A percentile compares a stretch with the other conserved stretches of the same genome.
Conservation (phyloP, 768 basidiomycete species). For the Mycena vulgaris region DNA sequence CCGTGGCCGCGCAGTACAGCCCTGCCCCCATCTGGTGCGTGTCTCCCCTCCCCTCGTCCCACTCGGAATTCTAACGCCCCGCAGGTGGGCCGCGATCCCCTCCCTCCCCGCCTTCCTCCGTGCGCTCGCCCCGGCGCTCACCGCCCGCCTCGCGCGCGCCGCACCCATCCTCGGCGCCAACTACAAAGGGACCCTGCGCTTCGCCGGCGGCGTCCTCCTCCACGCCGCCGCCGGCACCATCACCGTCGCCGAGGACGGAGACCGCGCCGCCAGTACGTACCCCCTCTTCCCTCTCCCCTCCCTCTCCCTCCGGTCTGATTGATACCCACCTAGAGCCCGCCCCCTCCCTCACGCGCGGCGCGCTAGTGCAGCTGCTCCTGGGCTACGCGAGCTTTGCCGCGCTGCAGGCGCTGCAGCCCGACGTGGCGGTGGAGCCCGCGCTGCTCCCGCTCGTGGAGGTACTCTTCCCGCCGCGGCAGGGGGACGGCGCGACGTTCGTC, state of each 20-base stretch:
- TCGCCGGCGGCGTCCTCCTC: slow-evolving; percentile 8
- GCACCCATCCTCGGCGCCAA: slow-evolving; percentile 5
- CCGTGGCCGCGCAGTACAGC: not conserved
- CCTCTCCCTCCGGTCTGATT: not conserved
- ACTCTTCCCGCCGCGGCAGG: slow-evolving; percentile 3
- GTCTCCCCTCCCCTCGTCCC: too few relatives aligned
- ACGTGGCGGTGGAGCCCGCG: slow-evolving; percentile 15
- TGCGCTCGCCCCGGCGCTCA: slow-evolving; percentile 1
- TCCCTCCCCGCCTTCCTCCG: slow-evolving; percentile 8
- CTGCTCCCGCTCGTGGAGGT: slow-evolving; percentile 6
- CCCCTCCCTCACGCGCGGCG: slow-evolving; percentile 4
- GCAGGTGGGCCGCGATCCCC: slow-evolving; percentile 7
- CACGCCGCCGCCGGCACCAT: not conserved
- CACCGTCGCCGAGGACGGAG: not conserved
- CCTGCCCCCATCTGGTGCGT: not conserved
- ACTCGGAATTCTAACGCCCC: too few relatives aligned
- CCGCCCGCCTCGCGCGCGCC: not conserved
- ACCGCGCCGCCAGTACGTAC: not conserved
- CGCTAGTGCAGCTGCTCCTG: slow-evolving; percentile 16
- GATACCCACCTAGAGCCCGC: not conserved
- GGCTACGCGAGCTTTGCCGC: not conserved
- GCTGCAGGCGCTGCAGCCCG: not conserved
- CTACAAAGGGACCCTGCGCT: slow-evolving; percentile 7
- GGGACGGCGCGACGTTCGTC: not conserved
- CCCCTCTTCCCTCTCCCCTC: not conserved